phyloP scores from a whole-genome alignment of 163 green algal genomes.

The Scenedesmus sp. region DNA sequence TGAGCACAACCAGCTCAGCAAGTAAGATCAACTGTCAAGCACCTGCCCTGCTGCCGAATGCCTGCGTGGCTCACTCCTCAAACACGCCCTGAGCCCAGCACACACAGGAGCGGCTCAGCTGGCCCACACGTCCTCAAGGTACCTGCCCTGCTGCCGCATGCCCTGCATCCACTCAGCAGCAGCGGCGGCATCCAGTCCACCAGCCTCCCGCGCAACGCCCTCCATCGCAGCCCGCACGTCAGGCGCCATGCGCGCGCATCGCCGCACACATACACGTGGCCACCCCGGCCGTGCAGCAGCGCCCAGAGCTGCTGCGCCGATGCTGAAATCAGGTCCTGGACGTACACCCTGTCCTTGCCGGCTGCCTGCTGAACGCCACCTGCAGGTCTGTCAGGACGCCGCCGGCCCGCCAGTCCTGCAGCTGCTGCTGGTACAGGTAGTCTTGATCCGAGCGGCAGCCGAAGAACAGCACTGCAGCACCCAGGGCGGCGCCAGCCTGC shows the following conservation, averaged over 20 bases:
- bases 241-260: slow-evolving; percentile 96
- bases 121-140: slow-evolving; percentile 90
- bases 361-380: slow-evolving; percentile 85
- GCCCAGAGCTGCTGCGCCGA: slow-evolving; percentile 69
- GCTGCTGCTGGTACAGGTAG: slow-evolving; percentile 88
- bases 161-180: slow-evolving; percentile 78
- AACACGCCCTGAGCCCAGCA: too few species aligned
- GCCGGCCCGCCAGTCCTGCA: slow-evolving; percentile 62
- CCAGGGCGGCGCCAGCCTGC: slow-evolving; percentile 65
- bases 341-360: slow-evolving; percentile 53
- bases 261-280: slow-evolving; percentile 93
- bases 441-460: slow-evolving; percentile 89
- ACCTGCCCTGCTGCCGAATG: too few species aligned
- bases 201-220: slow-evolving; percentile 61
- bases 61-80: too few species aligned
- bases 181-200: slow-evolving; percentile 58
- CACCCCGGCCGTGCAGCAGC: slow-evolving; percentile 67
- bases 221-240: slow-evolving; percentile 92
- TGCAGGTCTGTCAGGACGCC: slow-evolving; percentile 83
- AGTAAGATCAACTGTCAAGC: too few species aligned
- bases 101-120: slow-evolving; percentile 1
- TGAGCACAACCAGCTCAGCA: too few species aligned
- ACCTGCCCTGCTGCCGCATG: slow-evolving; percentile 75
- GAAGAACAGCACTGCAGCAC: slow-evolving; percentile 92
- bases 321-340: slow-evolving; percentile 29